These are phyloP conservation scores for Malassezia sympodialis DNA, from an alignment of 1,284 basidiomycete species.

Conservation along the genomic window DNA sequence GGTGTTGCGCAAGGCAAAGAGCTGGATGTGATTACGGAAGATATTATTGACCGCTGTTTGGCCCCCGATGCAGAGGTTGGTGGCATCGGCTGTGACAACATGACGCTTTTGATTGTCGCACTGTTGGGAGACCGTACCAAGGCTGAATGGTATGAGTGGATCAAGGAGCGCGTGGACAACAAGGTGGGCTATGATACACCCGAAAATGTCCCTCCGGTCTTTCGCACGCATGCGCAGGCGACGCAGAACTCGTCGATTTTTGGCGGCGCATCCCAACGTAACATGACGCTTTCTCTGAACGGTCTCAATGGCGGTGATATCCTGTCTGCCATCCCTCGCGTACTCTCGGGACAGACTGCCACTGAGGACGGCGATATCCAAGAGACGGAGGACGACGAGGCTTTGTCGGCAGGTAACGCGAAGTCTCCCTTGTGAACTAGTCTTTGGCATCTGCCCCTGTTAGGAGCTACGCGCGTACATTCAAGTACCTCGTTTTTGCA, in stretches of 20 bases:
- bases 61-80: conserved; percentile 86
- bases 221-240: conserved; percentile 22
- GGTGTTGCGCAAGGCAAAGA: conserved; percentile 71
- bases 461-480: background rate
- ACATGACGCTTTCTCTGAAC: conserved; percentile 19
- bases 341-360: conserved; percentile 27
- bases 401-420: background rate
- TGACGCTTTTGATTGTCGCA: conserved; percentile 89
- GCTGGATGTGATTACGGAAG: conserved; percentile 72
- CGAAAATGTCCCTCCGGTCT: conserved; percentile 48
- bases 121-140: conserved; percentile 74
- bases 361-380: conserved; percentile 23
- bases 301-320: conserved; percentile 31
- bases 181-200: conserved; percentile 67
- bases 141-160: conserved; percentile 87
- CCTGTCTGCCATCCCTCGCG: conserved; percentile 38
- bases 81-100: conserved; percentile 97
- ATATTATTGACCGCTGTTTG: conserved; percentile 83
- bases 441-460: background rate
- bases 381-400: background rate
- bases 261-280: conserved; percentile 10
- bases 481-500: background rate
- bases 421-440: background rate
- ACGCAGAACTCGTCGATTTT: conserved; percentile 43
- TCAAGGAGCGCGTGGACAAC: conserved; percentile 70